phyloP scores from a whole-genome alignment of 495 filamentous ascomycete species.

The Chlorociboria aeruginascens region DNA sequence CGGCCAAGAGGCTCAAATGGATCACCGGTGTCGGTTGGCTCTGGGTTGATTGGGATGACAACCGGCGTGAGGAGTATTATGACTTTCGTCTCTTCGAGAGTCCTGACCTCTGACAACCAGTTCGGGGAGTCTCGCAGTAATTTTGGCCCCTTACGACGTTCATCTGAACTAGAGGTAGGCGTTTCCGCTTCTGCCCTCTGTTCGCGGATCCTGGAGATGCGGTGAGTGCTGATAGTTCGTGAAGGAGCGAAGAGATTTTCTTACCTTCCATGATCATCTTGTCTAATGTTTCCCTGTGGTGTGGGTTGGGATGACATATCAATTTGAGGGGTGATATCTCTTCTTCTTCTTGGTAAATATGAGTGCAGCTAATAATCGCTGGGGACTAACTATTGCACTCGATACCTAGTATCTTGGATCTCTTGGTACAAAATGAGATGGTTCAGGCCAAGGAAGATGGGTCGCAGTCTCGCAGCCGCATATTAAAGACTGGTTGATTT shows the following conservation, averaged over 20 bases:
- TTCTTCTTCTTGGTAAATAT: no score
- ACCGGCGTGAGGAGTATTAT: constrained; percentile 50
- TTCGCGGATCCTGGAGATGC: constrained; percentile 6
- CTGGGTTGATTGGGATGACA: constrained; percentile 29
- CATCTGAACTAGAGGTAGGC: neutral
- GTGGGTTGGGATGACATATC: neutral
- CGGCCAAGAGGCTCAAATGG: constrained; percentile 50
- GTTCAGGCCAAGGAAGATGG: no score
- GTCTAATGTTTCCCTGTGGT: neutral
- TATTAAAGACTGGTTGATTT: no score
- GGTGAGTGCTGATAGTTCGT: neutral
- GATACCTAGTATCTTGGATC: no score
- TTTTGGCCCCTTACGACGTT: neutral
- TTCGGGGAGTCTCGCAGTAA: constrained; percentile 11
- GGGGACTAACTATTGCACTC: no score
- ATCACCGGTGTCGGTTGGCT: constrained; percentile 25
- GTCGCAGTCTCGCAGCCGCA: no score
- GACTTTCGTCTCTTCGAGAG: constrained; percentile 26
- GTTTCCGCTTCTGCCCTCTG: neutral
- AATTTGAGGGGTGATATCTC: no score
- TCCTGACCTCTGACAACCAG: constrained; percentile 10
- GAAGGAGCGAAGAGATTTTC: neutral
- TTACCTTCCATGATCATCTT: constrained; percentile 15
- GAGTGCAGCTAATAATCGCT: no score
- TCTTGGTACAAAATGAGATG: no score